Conservation (phyloP, 2,329 filamentous ascomycete species). For the Neofusicoccum laricinum region DNA sequence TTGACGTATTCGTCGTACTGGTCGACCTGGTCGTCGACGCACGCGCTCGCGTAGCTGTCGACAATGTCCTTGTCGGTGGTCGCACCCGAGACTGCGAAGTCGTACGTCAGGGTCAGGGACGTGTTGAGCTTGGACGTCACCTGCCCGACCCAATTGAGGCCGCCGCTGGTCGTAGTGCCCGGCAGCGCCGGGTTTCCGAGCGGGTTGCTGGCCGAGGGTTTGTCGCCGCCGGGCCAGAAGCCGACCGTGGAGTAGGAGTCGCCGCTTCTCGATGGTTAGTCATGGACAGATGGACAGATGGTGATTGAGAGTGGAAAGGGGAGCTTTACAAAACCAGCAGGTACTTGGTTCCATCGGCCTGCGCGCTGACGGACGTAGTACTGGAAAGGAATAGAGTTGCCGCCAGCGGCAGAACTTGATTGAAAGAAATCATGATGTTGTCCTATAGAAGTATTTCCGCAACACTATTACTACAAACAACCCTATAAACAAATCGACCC, state of each 20-base stretch:
- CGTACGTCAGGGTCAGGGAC: slow-evolving; percentile 20
- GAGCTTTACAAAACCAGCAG: slow-evolving; percentile 1
- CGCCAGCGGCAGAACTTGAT: slow-evolving; percentile 2
- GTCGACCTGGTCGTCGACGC: slow-evolving; percentile 20
- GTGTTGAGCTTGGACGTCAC: slow-evolving; percentile 22
- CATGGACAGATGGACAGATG: neutral
- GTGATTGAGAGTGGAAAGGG: neutral
- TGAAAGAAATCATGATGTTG: slow-evolving; percentile 1
- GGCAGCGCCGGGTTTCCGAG: slow-evolving; percentile 24
- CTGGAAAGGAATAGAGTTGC: slow-evolving; percentile 8
- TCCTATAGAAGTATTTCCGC: neutral
- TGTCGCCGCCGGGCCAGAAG: slow-evolving; percentile 20
- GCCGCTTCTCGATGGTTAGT: slow-evolving; percentile 19
- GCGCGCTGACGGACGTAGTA: neutral
- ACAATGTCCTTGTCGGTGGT: slow-evolving; percentile 21
- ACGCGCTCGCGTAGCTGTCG: slow-evolving; percentile 12
- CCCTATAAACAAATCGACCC: neutral
- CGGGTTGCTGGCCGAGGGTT: slow-evolving; percentile 23
- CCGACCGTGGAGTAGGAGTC: slow-evolving; percentile 25
- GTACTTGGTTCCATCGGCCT: slow-evolving; percentile 1
- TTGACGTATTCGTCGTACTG: slow-evolving; percentile 20
- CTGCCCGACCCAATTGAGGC: slow-evolving; percentile 24
- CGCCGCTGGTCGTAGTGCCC: slow-evolving; percentile 23
- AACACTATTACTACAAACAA: neutral
- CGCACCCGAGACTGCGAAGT: slow-evolving; percentile 25